Base-by-base conservation (phyloP, 1,284 basidiomycete species). In the Wallemia hederae region DNA sequence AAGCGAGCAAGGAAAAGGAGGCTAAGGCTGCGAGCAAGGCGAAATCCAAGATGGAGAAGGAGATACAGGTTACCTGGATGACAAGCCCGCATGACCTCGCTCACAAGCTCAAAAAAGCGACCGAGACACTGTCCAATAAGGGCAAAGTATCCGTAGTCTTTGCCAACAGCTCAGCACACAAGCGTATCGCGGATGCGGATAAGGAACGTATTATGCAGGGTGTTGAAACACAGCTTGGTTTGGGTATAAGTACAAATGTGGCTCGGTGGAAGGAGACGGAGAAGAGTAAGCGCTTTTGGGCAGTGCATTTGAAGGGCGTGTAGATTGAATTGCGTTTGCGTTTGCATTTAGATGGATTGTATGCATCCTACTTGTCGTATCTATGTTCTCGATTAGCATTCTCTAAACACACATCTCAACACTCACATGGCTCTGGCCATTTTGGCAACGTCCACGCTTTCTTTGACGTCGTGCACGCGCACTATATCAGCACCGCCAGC, bases 391-490 rank as follows among this genome's bases (percentile, higher is more conserved):
- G 29, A 17, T 31, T 31, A 31, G 29, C 29, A 7, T 7, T 31
- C 29, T 7, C 29, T 31, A 7, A 33, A 9, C 19, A 33, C 9
- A 33, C 19, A 3, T 49, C 22, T 11, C n/a, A 49, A 3, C 25
- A 56, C 59, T 27, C 66, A 66, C 15, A 78, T 74, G 1, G 74
- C 77, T 59, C 75, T 73, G 0, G 75, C 71, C 49, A 82, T 75
- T 33, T 70, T 70, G 1, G 79, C 73, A 1, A 76, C 76, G 63
- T 83, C 81, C 17, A 71, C 70, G 72, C 88, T 82, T 62, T 80
- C 79, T 59, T 73, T 69, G 0, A 82, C 78, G 68, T 92, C 84
- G 70, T 98, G 92, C 1, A 94, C 88, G 24, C 91, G 73, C 0
- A 96, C 77, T 0, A 90, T 72, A 62, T 79, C 75, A 0, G 79